Evolutionary conservation across 2,329 filamentous ascomycete genomes (phyloP).

Genomic region (Thermochaetoides dissita): DNA sequence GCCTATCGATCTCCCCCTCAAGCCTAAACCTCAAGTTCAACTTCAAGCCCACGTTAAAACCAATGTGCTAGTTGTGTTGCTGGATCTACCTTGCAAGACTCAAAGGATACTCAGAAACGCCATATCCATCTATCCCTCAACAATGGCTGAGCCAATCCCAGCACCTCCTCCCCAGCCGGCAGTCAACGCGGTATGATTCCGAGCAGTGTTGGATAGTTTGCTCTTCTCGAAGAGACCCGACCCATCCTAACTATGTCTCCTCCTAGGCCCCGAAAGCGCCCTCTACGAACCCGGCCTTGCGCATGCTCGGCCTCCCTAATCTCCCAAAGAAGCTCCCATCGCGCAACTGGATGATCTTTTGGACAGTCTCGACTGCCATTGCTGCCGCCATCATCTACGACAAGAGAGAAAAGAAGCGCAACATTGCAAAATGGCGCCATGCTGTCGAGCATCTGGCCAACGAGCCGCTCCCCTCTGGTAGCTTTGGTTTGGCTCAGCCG

Average conservation of each 20-base stretch:
- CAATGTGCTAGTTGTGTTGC: slow-evolving; percentile 11
- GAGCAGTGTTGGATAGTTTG: not conserved
- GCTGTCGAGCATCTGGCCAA: slow-evolving; percentile 72
- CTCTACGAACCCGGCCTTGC: slow-evolving; percentile 54
- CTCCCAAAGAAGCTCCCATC: slow-evolving; percentile 77
- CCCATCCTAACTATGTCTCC: slow-evolving; percentile 2
- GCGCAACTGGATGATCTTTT: slow-evolving; percentile 96
- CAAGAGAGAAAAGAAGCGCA: slow-evolving; percentile 72
- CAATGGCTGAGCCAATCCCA: slow-evolving; percentile 15
- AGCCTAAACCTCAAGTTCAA: too few relatives aligned
- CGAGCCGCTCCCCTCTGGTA: slow-evolving; percentile 47
- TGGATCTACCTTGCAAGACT: slow-evolving; percentile 2
- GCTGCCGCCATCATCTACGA: slow-evolving; percentile 79
- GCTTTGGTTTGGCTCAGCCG: slow-evolving; percentile 47
- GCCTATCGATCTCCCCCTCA: slow-evolving; percentile 3
- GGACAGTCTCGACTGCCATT: slow-evolving; percentile 63
- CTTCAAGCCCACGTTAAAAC: not conserved
- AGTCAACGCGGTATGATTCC: slow-evolving; percentile 8
- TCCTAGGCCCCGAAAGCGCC: slow-evolving; percentile 10
- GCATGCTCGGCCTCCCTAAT: slow-evolving; percentile 72
- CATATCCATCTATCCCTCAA: slow-evolving; percentile 1
- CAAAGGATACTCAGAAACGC: slow-evolving; percentile 2
- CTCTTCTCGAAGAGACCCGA: not conserved
- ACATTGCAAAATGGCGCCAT: slow-evolving; percentile 74
- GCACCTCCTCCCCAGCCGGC: slow-evolving; percentile 4